Conservation (phyloP, 73 alveolate genomes). For the Paramecium octaurelia region DNA sequence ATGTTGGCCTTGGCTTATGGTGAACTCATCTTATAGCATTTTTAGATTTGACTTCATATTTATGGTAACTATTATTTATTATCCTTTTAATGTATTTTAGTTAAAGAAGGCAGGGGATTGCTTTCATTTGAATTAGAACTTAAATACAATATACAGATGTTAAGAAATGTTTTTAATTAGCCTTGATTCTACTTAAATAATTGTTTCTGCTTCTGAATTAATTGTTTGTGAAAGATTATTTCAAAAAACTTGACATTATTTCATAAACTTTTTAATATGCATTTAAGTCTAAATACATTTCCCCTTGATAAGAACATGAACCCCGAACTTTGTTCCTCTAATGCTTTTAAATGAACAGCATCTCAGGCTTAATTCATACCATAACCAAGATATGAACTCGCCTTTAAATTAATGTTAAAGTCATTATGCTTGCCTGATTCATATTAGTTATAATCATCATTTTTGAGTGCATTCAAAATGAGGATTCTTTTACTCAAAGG, state of each 20-base stretch:
- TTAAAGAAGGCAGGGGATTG: neutral
- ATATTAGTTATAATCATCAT: neutral
- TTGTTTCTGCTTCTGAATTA: neutral
- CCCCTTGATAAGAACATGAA: neutral
- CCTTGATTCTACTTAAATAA: neutral
- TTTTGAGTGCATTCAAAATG: conserved; percentile 40
- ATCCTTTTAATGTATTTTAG: neutral
- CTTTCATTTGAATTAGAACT: neutral
- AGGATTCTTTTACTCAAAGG: conserved; percentile 58
- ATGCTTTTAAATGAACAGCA: neutral
- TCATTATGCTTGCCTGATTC: neutral
- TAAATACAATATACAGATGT: neutral
- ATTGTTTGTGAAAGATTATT: neutral
- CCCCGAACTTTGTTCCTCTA: neutral
- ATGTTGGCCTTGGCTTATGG: neutral
- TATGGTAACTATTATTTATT: neutral
- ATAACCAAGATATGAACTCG: conserved; percentile 56
- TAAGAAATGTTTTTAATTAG: neutral
- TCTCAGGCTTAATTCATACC: conserved; percentile 55
- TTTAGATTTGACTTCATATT: neutral
- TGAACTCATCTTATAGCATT: neutral
- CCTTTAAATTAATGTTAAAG: neutral
- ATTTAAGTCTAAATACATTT: no score
- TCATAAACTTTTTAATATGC: neutral
- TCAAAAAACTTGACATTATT: neutral